Evolutionary conservation across 805 yeast species (phyloP).

Genomic region (Novakomyces olei): DNA sequence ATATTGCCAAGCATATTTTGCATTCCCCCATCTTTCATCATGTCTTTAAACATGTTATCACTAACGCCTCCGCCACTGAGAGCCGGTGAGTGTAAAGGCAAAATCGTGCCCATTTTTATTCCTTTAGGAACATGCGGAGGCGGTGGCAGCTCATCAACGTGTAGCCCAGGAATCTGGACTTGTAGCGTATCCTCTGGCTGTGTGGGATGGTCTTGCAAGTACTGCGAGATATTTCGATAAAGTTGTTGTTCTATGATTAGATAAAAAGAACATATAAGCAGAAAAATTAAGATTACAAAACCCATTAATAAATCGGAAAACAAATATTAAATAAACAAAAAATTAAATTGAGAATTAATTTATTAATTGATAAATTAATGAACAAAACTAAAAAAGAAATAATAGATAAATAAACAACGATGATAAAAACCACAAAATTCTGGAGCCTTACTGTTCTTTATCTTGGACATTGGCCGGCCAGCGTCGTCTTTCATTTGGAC

Average conservation of each 20-base stretch:
- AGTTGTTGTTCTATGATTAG: conserved; percentile 33
- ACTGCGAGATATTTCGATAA: conserved; percentile 35
- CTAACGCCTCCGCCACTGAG: conserved; percentile 71
- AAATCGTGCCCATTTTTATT: conserved; percentile 49
- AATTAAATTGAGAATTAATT: too few species aligned
- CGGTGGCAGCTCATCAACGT: conserved; percentile 15
- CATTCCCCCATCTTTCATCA: conserved; percentile 5
- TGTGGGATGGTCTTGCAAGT: conserved; percentile 46
- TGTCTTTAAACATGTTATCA: conserved; percentile 16
- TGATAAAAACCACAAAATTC: too few species aligned
- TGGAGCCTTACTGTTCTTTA: too few species aligned
- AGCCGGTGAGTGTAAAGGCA: conserved; percentile 68
- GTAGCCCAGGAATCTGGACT: conserved; percentile 19
- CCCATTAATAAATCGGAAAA: neutral
- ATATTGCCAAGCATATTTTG: neutral
- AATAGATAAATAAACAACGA: too few species aligned
- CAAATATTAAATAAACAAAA: too few species aligned
- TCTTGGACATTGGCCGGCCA: conserved; percentile 14
- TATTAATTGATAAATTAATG: too few species aligned
- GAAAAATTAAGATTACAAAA: neutral
- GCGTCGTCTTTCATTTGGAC: conserved; percentile 39
- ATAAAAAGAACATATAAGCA: neutral
- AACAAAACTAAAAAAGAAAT: too few species aligned
- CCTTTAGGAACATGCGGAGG: conserved; percentile 63
- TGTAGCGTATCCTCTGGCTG: conserved; percentile 33